Evolutionary conservation across 2,329 filamentous ascomycete species (phyloP).

Genomic region (Ophiostoma montium): DNA sequence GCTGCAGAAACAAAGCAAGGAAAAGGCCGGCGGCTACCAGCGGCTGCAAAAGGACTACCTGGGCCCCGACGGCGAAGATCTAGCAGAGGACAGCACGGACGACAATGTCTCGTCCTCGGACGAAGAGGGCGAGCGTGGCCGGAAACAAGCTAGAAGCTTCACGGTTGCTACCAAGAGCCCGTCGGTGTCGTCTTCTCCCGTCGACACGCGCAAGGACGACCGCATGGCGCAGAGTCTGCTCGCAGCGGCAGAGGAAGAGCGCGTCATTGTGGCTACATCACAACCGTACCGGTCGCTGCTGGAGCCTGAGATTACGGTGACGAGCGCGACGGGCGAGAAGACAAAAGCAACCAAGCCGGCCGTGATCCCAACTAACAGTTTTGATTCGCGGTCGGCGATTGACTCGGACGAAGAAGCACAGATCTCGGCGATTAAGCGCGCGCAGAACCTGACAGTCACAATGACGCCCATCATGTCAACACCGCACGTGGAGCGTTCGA

Average conservation of each 20-base stretch:
- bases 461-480: slow-evolving; percentile 69
- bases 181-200: slow-evolving; percentile 20
- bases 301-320: slow-evolving; percentile 53
- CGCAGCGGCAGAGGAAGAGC: slow-evolving; percentile 64
- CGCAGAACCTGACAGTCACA: slow-evolving; percentile 69
- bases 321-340: slow-evolving; percentile 47
- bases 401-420: slow-evolving; percentile 82
- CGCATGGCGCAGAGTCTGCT: slow-evolving; percentile 46
- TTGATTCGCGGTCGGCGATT: slow-evolving; percentile 51
- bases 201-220: slow-evolving; percentile 17
- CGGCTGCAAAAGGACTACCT: slow-evolving; percentile 56
- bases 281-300: slow-evolving; percentile 48
- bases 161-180: slow-evolving; percentile 24
- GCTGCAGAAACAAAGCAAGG: slow-evolving; percentile 30
- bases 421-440: slow-evolving; percentile 69
- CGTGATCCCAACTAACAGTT: slow-evolving; percentile 74
- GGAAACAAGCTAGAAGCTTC: slow-evolving; percentile 36
- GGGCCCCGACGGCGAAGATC: slow-evolving; percentile 50
- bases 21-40: slow-evolving; percentile 26
- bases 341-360: slow-evolving; percentile 38
- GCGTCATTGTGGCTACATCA: slow-evolving; percentile 40
- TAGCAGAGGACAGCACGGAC: slow-evolving; percentile 53
- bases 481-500: slow-evolving; percentile 62
- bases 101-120: slow-evolving; percentile 45
- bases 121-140: slow-evolving; percentile 50